These are phyloP conservation scores for Podospora comata DNA, from an alignment of 495 filamentous ascomycete species.

Conservation along the genomic window DNA sequence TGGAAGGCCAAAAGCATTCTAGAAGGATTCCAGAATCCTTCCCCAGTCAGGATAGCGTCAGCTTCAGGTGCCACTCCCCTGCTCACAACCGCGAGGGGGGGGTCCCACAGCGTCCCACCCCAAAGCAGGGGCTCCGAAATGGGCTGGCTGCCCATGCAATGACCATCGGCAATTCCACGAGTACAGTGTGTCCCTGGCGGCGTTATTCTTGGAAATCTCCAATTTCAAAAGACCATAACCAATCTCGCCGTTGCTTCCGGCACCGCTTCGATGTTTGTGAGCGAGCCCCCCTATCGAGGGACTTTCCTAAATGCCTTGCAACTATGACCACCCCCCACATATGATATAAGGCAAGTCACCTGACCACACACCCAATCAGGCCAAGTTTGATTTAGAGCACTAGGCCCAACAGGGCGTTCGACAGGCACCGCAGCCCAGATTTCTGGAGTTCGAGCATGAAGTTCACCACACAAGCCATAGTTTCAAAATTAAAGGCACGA, in stretches of 20 bases:
- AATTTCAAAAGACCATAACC: constrained; percentile 5
- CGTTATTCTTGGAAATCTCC: constrained; percentile 6
- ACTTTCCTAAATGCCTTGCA: no score
- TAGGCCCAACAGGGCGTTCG: no score
- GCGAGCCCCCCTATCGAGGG: no score
- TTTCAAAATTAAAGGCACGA: no score
- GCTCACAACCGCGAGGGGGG: constrained; percentile 11
- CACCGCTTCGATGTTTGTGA: neutral
- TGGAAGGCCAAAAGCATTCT: constrained; percentile 18
- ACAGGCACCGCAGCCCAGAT: no score
- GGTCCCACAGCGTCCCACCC: constrained; percentile 1
- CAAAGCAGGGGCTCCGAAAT: constrained; percentile 16
- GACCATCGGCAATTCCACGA: constrained; percentile 27
- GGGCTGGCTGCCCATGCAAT: constrained; percentile 19
- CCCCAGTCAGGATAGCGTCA: constrained; percentile 15
- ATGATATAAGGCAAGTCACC: no score
- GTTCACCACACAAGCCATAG: no score
- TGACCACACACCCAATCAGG: no score
- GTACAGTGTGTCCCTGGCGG: constrained; percentile 7
- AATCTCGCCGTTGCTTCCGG: neutral
- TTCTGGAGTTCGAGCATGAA: no score
- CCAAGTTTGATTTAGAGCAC: no score
- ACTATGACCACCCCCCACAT: no score
- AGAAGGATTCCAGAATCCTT: constrained; percentile 29
- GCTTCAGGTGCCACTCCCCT: constrained; percentile 22